Evolutionary conservation across 768 basidiomycete genomes (phyloP), one percentile per base, ranked within the genome.

Genomic region (Crassisporium funariophilum): DNA sequence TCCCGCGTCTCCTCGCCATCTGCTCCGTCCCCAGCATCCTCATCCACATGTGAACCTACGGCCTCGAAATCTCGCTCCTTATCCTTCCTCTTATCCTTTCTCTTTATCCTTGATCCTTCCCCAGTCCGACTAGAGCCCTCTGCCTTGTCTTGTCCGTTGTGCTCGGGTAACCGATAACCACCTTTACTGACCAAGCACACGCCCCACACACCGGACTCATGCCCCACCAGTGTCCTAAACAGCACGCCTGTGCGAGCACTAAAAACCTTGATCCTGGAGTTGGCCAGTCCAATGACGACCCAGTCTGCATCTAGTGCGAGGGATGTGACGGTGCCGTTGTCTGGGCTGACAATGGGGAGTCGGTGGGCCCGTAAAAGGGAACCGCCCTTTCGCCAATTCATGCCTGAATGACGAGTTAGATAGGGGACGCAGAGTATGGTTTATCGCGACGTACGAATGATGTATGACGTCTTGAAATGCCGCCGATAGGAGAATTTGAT

Each of bases 161-260:
- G 31, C 19, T 29, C 37, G 22, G 33, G 11, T 13, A 37, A 43
- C 40, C 47, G 44, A 44, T 43, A 52, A 16, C 84, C 86, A n/a
- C 85, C 84, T 33, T 78, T 75, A 19, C 79, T 78, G 39, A 95
- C 82, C 20, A 98, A 76, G 44, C 84, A 82, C 11, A 97, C 81
- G 11, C 88, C 86, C 95, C 95, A 98, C 1, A 97, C 94, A n/a
- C 95, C 95, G 16, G 77, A 69, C 12, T 86, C 84, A 64, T 97
- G 95, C 0, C 95, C 95, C 7, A 81, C 73, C 2, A 98, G 79
- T 0, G 89, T 90, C 41, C 87, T 77, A 33, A 78, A 77, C 40
- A 89, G 79, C 2, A 86, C 78, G 0, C 95, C 95, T 0, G 87
- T 88, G 31, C 68, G 71, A 1, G 89, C 84, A 52, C 86, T 86